Base-by-base conservation (phyloP, 331 rosid genomes). In the Malus hybrid region DNA sequence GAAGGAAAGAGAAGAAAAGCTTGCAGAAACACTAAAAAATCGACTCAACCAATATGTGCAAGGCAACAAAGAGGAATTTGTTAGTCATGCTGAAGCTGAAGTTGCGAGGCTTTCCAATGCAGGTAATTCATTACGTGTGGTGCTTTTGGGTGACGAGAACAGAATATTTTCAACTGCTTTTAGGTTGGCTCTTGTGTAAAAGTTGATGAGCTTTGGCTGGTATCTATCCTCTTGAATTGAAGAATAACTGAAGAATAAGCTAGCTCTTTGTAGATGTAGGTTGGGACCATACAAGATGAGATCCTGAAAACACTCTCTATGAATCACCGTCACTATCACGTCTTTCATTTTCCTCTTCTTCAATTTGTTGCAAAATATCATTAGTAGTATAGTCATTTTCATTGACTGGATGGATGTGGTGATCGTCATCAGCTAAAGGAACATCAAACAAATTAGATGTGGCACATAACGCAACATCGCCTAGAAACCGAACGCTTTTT, bases 1-100 rank as follows among this genome's bases (percentile, higher is more conserved):
- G 76, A 90, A 80, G 82, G 97, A 94, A 74, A 90, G 99, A 84
- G 99, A 94, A 84, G 99, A 94, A 79, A 94, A 77, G 86, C 99
- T 94, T 74, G 88, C 76, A 60, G 89, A 92, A 65, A 85, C 72
- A 71, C 86, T 94, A n/a, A 94, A 87, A 85, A 83, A 69, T 81
- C 88, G 97, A 76, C 91, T 94, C 48, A 85, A 86, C 80, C 91
- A 85, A 65, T 93, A 93, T 77, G 88, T 93, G 67, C 93, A 87
- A 87, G 98, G 93, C 84, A 88, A 87, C 87, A 91, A 90, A 80
- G 87, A 76, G 44, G 97, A 87, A 39, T 88, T 94, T 76, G 73
- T 80, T 76, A 74, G 34, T 73, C 88, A 84, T 39, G 99, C 99
- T 65, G 88, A 82, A 79, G 93, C 90, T 84, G 99, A 94, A 92